Conservation (phyloP, 192 early-diverging fungal species). For the Umbelopsis sp. region DNA sequence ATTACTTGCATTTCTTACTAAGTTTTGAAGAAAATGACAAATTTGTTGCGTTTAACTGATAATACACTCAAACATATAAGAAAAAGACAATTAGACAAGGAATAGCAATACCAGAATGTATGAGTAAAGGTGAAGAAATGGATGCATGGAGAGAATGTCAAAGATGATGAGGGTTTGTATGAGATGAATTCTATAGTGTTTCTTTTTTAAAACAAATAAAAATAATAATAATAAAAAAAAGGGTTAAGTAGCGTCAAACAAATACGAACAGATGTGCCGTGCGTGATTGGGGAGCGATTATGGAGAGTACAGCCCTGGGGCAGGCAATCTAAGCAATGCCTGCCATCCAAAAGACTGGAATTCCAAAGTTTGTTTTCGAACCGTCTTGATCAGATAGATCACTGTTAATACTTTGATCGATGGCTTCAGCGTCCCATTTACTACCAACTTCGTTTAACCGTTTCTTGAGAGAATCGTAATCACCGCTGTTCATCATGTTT, state of each 20-base stretch:
- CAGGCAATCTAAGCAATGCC: constrained; percentile 10
- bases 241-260: no score
- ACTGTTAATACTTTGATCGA: not conserved
- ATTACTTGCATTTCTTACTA: no score
- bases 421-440: constrained; percentile 12
- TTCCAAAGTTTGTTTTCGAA: constrained; percentile 3
- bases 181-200: not conserved
- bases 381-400: not conserved
- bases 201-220: not conserved
- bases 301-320: not conserved
- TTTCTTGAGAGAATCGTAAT: constrained; percentile 7
- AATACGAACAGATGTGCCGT: no score
- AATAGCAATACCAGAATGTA: not conserved
- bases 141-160: not conserved
- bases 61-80: not conserved
- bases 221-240: not conserved
- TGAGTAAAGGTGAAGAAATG: not conserved
- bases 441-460: not conserved
- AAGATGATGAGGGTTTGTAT: not conserved
- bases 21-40: not conserved
- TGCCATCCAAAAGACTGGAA: constrained; percentile 10
- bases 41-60: not conserved
- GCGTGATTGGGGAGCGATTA: not conserved
- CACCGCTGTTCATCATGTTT: constrained; percentile 16
- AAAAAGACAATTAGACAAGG: not conserved